Base-by-base conservation (phyloP, 1,139 yeast species). In the Lodderomyces margitis region DNA sequence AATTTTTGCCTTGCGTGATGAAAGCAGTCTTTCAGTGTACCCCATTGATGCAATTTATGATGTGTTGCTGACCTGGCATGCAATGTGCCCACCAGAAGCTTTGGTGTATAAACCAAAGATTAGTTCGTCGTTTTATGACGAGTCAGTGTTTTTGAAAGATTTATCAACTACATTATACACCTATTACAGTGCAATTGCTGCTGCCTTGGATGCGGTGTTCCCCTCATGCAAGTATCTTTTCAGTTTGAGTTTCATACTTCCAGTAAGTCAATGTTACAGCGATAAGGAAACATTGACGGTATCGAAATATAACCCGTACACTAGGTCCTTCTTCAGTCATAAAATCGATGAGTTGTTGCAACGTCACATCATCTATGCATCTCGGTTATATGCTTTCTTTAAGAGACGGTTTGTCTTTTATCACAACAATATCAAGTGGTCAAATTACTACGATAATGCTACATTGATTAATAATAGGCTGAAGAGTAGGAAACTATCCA, bases 371-470 rank as follows among this genome's bases (percentile, higher is more conserved):
- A 58, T 53, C 39, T 64, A 58, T 44, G 55, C 63, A 2, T 51
- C 58, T 39, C 51, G 69, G 40, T 32, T 62, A 6, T 56, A 51
- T 46, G 57, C 64, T 16, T 64, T 61, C 45, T 58, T 64, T 37
- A 48, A 53, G 34, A 54, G 57, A 21, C 47, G 68, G 34, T 47
- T 45, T 46, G 38, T 48, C 28, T 46, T 61, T 41, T 54, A 52
- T 48, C 46, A 50, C 39, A 48, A 48, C 32, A 45, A 59, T 43
- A 50, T 51, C n/a, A 39, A 38, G 12, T 61, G 64, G 62, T 42
- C 45, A 24, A 47, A 48, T 24, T 52, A 54, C 2, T 52, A 45
- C 36, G 39, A 40, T 39, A 43, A 49, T 14, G 44, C 34, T 4
- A 27, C 31, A 2, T 30, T 50, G 16, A 40, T 37, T 14, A 17